These are phyloP conservation scores for Strigomonas oncopelti DNA, from an alignment of 208 protist genomes.

Conservation along the genomic window DNA sequence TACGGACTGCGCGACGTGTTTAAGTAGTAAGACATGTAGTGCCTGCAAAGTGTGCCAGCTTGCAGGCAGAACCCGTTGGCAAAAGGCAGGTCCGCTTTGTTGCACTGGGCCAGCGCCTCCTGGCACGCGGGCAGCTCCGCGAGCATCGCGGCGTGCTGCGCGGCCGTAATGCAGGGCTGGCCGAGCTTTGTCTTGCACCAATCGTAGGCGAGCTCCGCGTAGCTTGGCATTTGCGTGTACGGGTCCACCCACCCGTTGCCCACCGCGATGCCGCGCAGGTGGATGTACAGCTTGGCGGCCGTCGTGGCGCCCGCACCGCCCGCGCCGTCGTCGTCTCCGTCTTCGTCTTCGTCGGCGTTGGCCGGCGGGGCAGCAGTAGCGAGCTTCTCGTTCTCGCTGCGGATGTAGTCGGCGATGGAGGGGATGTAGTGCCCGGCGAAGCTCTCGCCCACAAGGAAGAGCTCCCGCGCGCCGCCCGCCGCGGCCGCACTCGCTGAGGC, in stretches of 20 bases:
- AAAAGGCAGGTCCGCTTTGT: not conserved
- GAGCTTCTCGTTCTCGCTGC: slow-evolving; percentile 33
- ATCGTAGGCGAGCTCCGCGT: slow-evolving; percentile 55
- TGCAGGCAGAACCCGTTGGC: slow-evolving; percentile 17
- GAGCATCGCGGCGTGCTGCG: slow-evolving; percentile 41
- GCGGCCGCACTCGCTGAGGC: slow-evolving; percentile 6
- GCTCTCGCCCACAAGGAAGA: slow-evolving; percentile 83
- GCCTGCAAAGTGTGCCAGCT: not conserved
- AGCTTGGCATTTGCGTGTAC: slow-evolving; percentile 62
- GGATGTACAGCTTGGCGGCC: slow-evolving; percentile 34
- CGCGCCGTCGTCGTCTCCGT: too few species aligned
- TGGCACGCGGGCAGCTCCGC: slow-evolving; percentile 43
- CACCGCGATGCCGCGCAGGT: slow-evolving; percentile 68
- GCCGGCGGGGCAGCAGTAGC: too few species aligned
- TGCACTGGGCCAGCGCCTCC: slow-evolving; percentile 30
- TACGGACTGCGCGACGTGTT: slow-evolving; percentile 73
- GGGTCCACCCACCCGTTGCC: slow-evolving; percentile 90
- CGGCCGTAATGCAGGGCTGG: slow-evolving; percentile 39
- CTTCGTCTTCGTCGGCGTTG: too few species aligned
- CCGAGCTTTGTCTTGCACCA: slow-evolving; percentile 48
- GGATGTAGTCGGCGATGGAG: slow-evolving; percentile 36
- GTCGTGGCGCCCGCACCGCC: not conserved
- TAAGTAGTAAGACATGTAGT: slow-evolving; percentile 17
- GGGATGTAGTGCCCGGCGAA: slow-evolving; percentile 84
- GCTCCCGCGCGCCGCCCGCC: slow-evolving; percentile 55